phyloP scores from a whole-genome alignment of 495 filamentous ascomycete genomes.

The Penicillium bialowiezense region DNA sequence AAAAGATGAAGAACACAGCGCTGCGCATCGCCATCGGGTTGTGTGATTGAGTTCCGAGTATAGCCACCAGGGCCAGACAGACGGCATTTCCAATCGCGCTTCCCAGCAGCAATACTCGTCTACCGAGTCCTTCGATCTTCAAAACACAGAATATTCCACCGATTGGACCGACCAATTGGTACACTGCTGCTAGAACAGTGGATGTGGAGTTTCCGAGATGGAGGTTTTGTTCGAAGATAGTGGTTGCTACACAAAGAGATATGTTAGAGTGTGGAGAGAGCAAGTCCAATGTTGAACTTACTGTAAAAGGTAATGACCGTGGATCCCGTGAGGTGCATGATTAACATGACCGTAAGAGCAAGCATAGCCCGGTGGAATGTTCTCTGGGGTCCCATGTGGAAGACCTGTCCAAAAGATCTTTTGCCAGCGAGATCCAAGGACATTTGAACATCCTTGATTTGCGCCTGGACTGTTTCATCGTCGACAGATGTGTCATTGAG shows the following conservation, averaged over 20 bases:
- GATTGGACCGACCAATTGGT: conserved; percentile 18
- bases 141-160: conserved; percentile 18
- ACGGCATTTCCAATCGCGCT: conserved; percentile 36
- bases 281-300: conserved; percentile 2
- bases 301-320: conserved; percentile 28
- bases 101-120: conserved; percentile 18
- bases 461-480: conserved; percentile 10
- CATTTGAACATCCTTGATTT: conserved; percentile 19
- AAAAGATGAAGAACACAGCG: conserved; percentile 48
- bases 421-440: conserved; percentile 15
- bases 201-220: conserved; percentile 13
- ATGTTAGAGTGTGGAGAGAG: background rate
- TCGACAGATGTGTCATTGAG: conserved; percentile 36
- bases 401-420: conserved; percentile 8
- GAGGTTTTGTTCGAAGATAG: conserved; percentile 24
- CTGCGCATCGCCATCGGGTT: conserved; percentile 16
- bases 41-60: conserved; percentile 8
- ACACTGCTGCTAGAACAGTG: conserved; percentile 19
- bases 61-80: conserved; percentile 40
- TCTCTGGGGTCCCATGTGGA: conserved; percentile 22
- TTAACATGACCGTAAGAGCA: conserved; percentile 13
- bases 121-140: conserved; percentile 21
- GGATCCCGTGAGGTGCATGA: conserved; percentile 22
- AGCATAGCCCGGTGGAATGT: conserved; percentile 21
- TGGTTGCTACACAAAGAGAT: conserved; percentile 9